phyloP scores from a whole-genome alignment of 2,329 filamentous ascomycete genomes.

The Coniosporium tulheliwenetii region DNA sequence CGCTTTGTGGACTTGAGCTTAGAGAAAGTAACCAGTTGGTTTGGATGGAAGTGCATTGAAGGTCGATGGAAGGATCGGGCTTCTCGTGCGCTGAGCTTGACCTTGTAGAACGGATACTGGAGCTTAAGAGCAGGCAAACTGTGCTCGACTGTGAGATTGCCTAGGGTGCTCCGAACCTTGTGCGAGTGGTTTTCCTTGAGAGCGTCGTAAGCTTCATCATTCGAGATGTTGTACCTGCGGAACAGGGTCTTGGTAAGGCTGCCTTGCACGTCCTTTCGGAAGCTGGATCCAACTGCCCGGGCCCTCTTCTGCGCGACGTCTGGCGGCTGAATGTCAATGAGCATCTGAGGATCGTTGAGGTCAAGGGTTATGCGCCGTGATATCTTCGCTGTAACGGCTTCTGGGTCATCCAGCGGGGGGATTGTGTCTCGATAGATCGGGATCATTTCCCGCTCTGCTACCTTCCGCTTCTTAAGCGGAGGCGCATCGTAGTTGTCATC shows the following conservation, averaged over 20 bases:
- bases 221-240: conserved; percentile 86
- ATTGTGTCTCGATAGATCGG: conserved; percentile 16
- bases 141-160: conserved; percentile 86
- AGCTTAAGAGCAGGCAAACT: conserved; percentile 81
- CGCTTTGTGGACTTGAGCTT: conserved; percentile 60
- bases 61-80: conserved; percentile 76
- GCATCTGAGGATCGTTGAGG: conserved; percentile 71
- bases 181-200: conserved; percentile 94
- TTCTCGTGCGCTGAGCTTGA: conserved; percentile 57
- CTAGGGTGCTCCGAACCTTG: conserved; percentile 85
- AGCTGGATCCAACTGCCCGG: conserved; percentile 31
- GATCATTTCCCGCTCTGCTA: conserved; percentile 7
- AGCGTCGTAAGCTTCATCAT: conserved; percentile 88
- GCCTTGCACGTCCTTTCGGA: conserved; percentile 51
- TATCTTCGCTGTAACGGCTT: conserved; percentile 53
- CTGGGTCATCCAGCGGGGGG: conserved; percentile 68
- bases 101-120: conserved; percentile 92
- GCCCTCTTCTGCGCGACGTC: conserved; percentile 46
- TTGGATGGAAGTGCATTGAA: conserved; percentile 54
- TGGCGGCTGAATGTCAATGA: conserved; percentile 63
- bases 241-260: conserved; percentile 58
- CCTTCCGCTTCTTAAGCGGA: conserved; percentile 52
- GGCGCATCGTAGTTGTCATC: conserved; percentile 13
- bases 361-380: conserved; percentile 72
- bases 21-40: conserved; percentile 56